Base-by-base conservation (phyloP, 2,329 filamentous ascomycete genomes). In the Hysterium pulicare region DNA sequence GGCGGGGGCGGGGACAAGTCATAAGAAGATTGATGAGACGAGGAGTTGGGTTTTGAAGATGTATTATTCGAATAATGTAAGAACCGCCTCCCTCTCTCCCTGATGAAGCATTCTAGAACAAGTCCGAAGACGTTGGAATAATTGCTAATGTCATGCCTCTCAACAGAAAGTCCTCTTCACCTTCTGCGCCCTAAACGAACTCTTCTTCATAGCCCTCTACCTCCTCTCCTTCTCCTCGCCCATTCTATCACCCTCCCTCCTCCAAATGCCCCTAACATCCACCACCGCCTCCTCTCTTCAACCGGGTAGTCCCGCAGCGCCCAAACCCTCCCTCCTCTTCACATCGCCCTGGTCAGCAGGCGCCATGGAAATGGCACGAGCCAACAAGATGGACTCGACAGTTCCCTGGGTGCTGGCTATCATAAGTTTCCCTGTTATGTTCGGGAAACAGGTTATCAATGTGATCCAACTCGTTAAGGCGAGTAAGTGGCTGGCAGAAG, bases 141-240 rank as follows among this genome's bases (percentile, higher is more conserved):
- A 11, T 22, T 21, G 32, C 46, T 46, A 28, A 46, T 35, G 31
- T 16, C 9, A 22, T 22, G 19, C 11, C 8, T 30, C 23, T 20
- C 13, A 33, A 38, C 54, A 96, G 91, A 86, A 76, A 41, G 90
- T 98, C 34, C 78, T 98, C 32, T 98, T 98, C 73, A 71, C 88
- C 48, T 87, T 89, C 71, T 98, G 93, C 75, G 78, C 82, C 44
- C 72, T 95, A 53, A 98, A 98, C 69, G 93, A 98, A 71, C 72
- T 90, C 51, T 98, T 96, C 78, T 98, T 98, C 77, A 96, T 98
- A 64, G 90, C 89, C 22, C 82, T 98, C 48, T 98, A 98, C 73
- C 86, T 98, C 41, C 84, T 98, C 46, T 96, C 90, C 58, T 98
- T 98, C 77, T 94, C 87, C 45, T 95, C 88, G 44, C 91, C 91